Evolutionary conservation across 2,329 filamentous ascomycete genomes (phyloP).

Genomic region (Dactylonectria macrodidyma): DNA sequence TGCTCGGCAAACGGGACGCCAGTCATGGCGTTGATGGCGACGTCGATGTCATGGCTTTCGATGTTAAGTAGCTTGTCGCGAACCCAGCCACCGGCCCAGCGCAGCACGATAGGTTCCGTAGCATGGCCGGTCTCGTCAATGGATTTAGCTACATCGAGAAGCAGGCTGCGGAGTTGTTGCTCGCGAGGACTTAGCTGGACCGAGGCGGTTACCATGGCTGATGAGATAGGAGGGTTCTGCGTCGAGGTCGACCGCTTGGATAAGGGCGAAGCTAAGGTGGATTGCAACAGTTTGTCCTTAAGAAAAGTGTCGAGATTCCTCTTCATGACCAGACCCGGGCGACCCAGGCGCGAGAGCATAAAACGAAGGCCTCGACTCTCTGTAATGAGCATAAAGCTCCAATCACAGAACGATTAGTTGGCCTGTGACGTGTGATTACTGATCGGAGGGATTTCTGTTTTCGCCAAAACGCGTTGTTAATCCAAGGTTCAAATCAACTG

Average conservation of each 20-base stretch:
- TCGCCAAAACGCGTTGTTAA: background rate
- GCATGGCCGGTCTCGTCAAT: constrained; percentile 64
- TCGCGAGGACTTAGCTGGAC: constrained; percentile 79
- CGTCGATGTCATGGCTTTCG: constrained; percentile 85
- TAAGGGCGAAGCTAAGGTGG: constrained; percentile 11
- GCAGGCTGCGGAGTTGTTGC: constrained; percentile 78
- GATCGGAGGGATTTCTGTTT: background rate
- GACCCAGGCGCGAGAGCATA: constrained; percentile 44
- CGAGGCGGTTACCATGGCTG: constrained; percentile 40
- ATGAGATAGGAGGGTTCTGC: constrained; percentile 7
- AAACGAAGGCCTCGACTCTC: background rate
- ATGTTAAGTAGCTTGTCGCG: constrained; percentile 84
- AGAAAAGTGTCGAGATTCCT: constrained; percentile 52
- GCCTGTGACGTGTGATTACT: background rate
- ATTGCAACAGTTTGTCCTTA: constrained; percentile 34
- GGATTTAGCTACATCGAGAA: constrained; percentile 85
- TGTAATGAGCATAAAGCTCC: background rate
- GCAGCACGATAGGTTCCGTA: constrained; percentile 72
- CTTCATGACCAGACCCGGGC: constrained; percentile 51
- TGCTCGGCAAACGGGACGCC: constrained; percentile 81
- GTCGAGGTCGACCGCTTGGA: constrained; percentile 4
- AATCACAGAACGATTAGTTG: background rate
- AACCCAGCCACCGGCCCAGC: constrained; percentile 91
- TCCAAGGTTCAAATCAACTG: background rate
- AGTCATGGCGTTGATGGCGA: constrained; percentile 89